Evolutionary conservation across 2,329 filamentous ascomycete genomes (phyloP), one percentile per base, ranked within the genome.

Genomic region (Trichoderma sp.): DNA sequence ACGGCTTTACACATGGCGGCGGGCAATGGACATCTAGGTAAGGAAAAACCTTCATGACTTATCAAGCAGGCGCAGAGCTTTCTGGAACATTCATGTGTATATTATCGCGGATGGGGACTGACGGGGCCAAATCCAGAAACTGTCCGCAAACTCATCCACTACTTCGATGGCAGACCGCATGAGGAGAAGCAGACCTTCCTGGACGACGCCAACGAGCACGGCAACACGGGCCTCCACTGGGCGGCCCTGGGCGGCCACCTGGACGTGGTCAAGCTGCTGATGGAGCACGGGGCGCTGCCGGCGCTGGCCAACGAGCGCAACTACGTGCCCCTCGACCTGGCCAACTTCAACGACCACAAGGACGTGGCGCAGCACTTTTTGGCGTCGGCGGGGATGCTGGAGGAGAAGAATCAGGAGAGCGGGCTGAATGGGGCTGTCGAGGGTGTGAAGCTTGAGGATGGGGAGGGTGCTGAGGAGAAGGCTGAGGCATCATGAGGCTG

Each of bases 221-320:
- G 93, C 51, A 98, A 97, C 79, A 97, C 94, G 0, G 86, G 92
- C 0, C 81, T 99, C 65, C 95, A 99, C 79, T 98, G 93, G 93
- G 94, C 94, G 0, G 91, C 92, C 0, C 80, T 97, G 63, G 95
- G 96, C 63, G 93, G 93, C 1, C 93, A 97, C 72, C 80, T 98
- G 3, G 85, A 89, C 6, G 86, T 88, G 3, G 92, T 97, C 7
- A 91, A 93, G 79, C 78, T 88, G 0, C 83, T 99, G 14, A 82
- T 97, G 2, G 87, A 88, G 51, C 82, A 87, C 3, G 93, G 92
- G 2, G 93, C 93, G 1, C 89, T 92, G 66, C 88, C 93, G 5
- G 88, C 88, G 12, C 80, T 92, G 39, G 88, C 88, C 73, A 98
- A 98, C 74, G 86, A 89, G 73, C 90, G 90, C 55, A 93, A 96